Base-by-base conservation (phyloP, 225 moss, liverwort and hornwort genomes). In the Bryum argenteum region DNA sequence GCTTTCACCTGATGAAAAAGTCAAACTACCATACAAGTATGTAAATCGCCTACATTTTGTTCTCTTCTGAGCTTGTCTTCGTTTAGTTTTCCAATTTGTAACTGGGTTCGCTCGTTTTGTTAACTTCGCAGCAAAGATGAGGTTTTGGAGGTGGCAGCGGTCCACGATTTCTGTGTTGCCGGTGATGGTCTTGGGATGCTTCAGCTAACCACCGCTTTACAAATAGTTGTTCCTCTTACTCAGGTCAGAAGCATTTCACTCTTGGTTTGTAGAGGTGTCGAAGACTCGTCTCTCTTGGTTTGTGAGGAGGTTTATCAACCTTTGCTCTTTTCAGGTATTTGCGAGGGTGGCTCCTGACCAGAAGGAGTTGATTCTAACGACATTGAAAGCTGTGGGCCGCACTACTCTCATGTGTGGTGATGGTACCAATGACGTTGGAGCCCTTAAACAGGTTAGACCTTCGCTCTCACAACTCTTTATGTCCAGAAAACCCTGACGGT, bases 401-500 rank as follows among this genome's bases (percentile, higher is more conserved):
- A 92, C 82, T 76, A 89, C 97, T 72, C 92, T 98, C 17, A 98
- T 98, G 97, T 94, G 97, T 84, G 94, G 94, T 75, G 97, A 98
- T 82, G 94, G 97, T 65, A 98, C 97, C 18, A 98, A 98, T 48
- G 97, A 98, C 76, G 97, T 98, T 67, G 97, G 97, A 66, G 97
- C 97, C 54, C 91, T 98, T 52, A 98, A 98, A 74, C 92, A 96
- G 94, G 94, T 90, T 55, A 69, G 65, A 44, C 41, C 16, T 33
- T 33, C 5, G 33, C 5, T 33, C 5, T 33, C 33, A 33, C 5
- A 33, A 33, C 33, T 33, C 33, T 33, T 33, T 2, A 33, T 4
- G 33, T 33, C 7, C 7, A 33, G 33, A 33, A 6, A 6, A 33
- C 33, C 33, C 33, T 33, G 33, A 33, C 33, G 33, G 33, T 33